Evolutionary conservation across 2,329 filamentous ascomycete species (phyloP).

Genomic region (Phaeosphaeriaceae sp.): DNA sequence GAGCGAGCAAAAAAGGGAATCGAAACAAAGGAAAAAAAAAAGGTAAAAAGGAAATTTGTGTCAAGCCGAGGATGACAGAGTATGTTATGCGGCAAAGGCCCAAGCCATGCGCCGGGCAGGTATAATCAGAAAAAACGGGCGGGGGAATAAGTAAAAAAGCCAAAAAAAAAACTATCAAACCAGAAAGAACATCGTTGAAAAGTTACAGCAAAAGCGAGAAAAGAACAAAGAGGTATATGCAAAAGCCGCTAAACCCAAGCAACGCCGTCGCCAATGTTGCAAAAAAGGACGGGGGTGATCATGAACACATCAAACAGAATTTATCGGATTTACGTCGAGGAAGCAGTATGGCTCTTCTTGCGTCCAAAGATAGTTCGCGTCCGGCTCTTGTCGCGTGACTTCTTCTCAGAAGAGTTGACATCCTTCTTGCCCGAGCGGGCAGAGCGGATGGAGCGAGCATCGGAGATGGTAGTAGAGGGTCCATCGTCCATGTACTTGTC

Average conservation of each 20-base stretch:
- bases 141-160: no score
- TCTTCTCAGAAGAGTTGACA: conserved; percentile 62
- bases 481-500: conserved; percentile 78
- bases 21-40: conserved; percentile 4
- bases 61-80: conserved; percentile 10
- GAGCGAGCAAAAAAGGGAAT: background rate
- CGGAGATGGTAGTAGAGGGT: conserved; percentile 38
- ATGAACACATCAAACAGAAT: conserved; percentile 43
- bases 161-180: conserved; percentile 15
- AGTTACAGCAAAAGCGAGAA: conserved; percentile 13
- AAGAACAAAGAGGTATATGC: conserved; percentile 45
- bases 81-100: conserved; percentile 7
- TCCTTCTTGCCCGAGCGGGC: conserved; percentile 53
- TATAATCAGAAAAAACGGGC: conserved; percentile 24
- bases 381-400: conserved; percentile 76
- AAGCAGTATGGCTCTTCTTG: conserved; percentile 54
- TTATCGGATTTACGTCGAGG: conserved; percentile 16
- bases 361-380: conserved; percentile 75
- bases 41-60: conserved; percentile 6
- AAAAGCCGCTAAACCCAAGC: conserved; percentile 34
- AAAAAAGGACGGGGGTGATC: conserved; percentile 35
- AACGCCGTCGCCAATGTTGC: conserved; percentile 41
- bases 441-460: conserved; percentile 54
- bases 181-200: conserved; percentile 7
- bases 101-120: conserved; percentile 38